Evolutionary conservation across 352 stramenopile genomes (phyloP).

Genomic region (Phytophthora litchii): DNA sequence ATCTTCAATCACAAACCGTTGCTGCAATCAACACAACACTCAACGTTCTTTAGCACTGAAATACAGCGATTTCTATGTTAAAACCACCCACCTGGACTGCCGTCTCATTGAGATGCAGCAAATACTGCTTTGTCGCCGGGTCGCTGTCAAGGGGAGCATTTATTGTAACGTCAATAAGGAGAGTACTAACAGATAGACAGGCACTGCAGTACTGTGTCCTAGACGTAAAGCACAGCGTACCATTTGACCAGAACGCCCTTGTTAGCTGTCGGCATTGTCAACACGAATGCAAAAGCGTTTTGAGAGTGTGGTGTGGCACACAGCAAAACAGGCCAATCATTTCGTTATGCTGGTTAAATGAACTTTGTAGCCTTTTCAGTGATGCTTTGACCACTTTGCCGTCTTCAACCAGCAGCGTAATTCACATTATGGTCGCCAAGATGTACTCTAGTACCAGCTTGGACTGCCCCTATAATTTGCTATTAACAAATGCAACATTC

Average conservation of each 20-base stretch:
- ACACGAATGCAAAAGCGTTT: not conserved
- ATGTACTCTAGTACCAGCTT: too few relatives aligned
- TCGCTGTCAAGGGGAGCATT: conserved; percentile 50
- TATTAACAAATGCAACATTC: too few relatives aligned
- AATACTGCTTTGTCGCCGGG: conserved; percentile 85
- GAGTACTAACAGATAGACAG: not conserved
- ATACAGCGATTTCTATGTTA: not conserved
- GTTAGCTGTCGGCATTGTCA: conserved; percentile 81
- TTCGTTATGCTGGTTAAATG: too few relatives aligned
- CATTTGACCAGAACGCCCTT: conserved; percentile 88
- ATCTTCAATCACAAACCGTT: conserved; percentile 89
- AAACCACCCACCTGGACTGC: conserved; percentile 65
- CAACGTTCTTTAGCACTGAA: not conserved
- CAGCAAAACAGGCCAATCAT: not conserved
- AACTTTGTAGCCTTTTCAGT: too few relatives aligned
- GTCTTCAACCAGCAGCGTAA: too few relatives aligned
- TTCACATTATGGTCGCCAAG: too few relatives aligned
- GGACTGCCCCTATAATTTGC: too few relatives aligned
- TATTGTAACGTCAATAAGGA: conserved; percentile 6
- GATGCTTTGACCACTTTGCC: too few relatives aligned
- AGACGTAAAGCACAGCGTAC: conserved; percentile 31
- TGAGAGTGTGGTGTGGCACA: conserved; percentile 10
- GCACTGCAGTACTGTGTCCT: not conserved
- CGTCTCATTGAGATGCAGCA: conserved; percentile 84
- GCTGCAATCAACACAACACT: conserved; percentile 34